phyloP scores from a whole-genome alignment of 2,329 filamentous ascomycete genomes.

The Pseudopyricularia javanii region DNA sequence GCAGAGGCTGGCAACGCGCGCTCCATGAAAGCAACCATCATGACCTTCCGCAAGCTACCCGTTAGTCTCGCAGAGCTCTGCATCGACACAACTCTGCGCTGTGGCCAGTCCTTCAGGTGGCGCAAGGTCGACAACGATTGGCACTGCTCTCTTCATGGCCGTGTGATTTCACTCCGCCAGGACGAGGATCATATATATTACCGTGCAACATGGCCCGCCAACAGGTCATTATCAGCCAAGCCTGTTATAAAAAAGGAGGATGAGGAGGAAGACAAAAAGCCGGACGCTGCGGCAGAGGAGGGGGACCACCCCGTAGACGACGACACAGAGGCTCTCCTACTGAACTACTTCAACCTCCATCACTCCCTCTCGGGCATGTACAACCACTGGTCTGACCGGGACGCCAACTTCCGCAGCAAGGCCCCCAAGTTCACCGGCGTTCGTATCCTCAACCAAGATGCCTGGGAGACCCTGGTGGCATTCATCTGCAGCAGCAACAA shows the following conservation, averaged over 20 bases:
- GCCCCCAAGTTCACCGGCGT: conserved; percentile 83
- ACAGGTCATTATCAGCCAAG: conserved; percentile 16
- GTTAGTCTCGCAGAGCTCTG: conserved; percentile 75
- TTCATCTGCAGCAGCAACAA: conserved; percentile 99
- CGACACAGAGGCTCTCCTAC: conserved; percentile 62
- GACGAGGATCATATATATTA: conserved; percentile 71
- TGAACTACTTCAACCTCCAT: conserved; percentile 76
- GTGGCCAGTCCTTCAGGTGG: conserved; percentile 96
- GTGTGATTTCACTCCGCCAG: conserved; percentile 75
- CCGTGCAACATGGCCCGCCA: conserved; percentile 48
- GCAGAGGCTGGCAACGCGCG: not conserved
- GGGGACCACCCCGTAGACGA: conserved; percentile 27
- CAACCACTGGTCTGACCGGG: conserved; percentile 71
- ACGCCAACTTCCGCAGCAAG: conserved; percentile 79
- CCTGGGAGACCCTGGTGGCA: conserved; percentile 85
- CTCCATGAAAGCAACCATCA: not conserved
- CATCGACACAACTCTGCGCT: conserved; percentile 86
- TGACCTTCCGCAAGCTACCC: conserved; percentile 63
- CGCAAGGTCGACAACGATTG: conserved; percentile 76
- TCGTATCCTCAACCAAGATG: conserved; percentile 84
- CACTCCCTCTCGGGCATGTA: conserved; percentile 70
- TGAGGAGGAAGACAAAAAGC: not conserved
- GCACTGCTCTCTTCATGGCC: conserved; percentile 77
- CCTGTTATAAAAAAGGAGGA: conserved; percentile 13
- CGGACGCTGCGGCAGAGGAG: conserved; percentile 7